Evolutionary conservation across 192 early-diverging fungal species (phyloP).

Genomic region (Phycomyces blakesleeanus): DNA sequence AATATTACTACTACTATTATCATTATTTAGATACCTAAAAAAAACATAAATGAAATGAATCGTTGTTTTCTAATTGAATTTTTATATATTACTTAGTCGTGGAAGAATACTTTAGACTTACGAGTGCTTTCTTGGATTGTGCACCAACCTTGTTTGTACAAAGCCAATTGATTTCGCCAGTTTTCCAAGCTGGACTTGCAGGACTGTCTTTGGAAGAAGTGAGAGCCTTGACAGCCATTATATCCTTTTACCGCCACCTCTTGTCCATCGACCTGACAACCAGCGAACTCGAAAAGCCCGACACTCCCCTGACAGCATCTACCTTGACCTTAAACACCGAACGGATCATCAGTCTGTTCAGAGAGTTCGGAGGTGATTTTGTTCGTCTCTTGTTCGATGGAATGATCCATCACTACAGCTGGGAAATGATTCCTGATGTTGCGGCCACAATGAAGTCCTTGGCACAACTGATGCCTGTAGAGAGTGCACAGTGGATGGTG

Average conservation of each 20-base stretch:
- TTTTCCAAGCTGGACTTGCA: constrained; percentile 62
- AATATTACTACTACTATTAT: too few species aligned
- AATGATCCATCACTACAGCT: constrained; percentile 49
- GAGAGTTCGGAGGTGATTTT: constrained; percentile 37
- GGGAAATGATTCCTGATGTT: constrained; percentile 53
- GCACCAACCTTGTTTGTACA: constrained; percentile 53
- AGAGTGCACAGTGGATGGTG: constrained; percentile 47
- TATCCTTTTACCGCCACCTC: constrained; percentile 45
- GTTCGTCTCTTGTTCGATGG: constrained; percentile 50
- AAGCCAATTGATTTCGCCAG: constrained; percentile 47
- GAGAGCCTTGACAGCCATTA: constrained; percentile 44
- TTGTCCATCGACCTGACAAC: constrained; percentile 27
- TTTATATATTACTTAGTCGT: constrained; percentile 53
- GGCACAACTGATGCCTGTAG: constrained; percentile 43
- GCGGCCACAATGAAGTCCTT: constrained; percentile 46
- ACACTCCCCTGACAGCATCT: constrained; percentile 5
- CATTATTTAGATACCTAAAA: too few species aligned
- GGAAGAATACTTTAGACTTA: constrained; percentile 72
- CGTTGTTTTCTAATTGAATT: not conserved
- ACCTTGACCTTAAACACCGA: constrained; percentile 19
- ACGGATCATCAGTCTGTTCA: constrained; percentile 39
- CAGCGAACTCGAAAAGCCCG: constrained; percentile 17
- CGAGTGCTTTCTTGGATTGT: constrained; percentile 44
- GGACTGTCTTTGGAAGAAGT: constrained; percentile 54
- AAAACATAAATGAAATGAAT: too few species aligned